Percentiles rank a stretch among this genome's conserved stretches.
Conservation (phyloP, 169 alveolate genomes). For the Cryptosporidium viatorum region DNA sequence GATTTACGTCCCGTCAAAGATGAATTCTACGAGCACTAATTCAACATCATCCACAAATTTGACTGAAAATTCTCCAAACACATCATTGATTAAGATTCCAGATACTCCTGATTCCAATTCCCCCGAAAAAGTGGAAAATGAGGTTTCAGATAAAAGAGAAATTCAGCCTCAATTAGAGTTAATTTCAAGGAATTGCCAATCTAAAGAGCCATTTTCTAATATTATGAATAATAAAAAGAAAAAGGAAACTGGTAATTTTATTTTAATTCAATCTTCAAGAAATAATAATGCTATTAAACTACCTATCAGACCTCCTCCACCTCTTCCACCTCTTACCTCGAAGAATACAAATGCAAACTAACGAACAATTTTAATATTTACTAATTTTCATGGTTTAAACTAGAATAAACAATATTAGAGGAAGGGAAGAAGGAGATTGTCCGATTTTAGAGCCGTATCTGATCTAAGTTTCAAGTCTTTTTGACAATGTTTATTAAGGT, state of each 20-base stretch:
- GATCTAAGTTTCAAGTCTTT: too few species aligned
- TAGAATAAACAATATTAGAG: neutral
- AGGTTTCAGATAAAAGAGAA: neutral
- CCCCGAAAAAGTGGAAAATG: neutral
- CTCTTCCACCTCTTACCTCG: constrained; percentile 12
- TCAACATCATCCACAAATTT: constrained; percentile 33
- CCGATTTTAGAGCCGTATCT: neutral
- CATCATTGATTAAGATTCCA: constrained; percentile 1
- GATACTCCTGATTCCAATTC: neutral
- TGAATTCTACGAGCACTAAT: constrained; percentile 15
- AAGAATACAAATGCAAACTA: neutral
- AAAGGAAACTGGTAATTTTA: neutral
- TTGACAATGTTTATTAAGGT: neutral
- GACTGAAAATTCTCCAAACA: constrained; percentile 28
- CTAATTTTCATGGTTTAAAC: neutral
- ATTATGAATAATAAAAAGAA: neutral
- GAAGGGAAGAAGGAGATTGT: neutral
- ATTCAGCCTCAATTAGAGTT: neutral
- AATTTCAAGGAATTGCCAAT: neutral
- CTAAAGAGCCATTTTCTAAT: constrained; percentile 13
- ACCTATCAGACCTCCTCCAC: constrained; percentile 66
- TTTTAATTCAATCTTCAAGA: neutral
- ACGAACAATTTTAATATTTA: neutral
- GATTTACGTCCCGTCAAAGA: neutral
- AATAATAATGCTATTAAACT: constrained; percentile 46